phyloP scores from a whole-genome alignment of 1,284 basidiomycete genomes.

The Ganoderma sinense region DNA sequence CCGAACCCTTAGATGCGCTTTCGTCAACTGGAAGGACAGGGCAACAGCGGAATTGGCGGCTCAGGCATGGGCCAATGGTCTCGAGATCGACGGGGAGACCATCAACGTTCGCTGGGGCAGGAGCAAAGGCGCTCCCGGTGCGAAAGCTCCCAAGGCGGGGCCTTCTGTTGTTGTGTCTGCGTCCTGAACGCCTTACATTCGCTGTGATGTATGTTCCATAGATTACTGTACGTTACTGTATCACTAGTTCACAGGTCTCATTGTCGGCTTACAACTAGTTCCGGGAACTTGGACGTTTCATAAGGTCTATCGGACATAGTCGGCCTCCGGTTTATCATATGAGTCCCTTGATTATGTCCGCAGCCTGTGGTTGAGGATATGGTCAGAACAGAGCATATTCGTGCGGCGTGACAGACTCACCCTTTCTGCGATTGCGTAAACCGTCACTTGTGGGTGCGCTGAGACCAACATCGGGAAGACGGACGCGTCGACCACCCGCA shows the following conservation, averaged over 20 bases:
- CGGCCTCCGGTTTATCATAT: neutral
- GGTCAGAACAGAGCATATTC: neutral
- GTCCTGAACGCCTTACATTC: neutral
- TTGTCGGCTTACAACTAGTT: neutral
- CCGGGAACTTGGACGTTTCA: neutral
- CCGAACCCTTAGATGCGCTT: slow-evolving; percentile 78
- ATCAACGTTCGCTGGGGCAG: slow-evolving; percentile 90
- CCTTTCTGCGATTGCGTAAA: slow-evolving; percentile 31
- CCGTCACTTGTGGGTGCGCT: slow-evolving; percentile 41
- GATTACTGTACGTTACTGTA: slow-evolving; percentile 8
- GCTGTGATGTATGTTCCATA: neutral
- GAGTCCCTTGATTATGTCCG: neutral
- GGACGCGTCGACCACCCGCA: slow-evolving; percentile 60
- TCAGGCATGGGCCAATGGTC: slow-evolving; percentile 84
- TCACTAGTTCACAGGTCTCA: slow-evolving; percentile 3
- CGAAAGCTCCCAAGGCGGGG: slow-evolving; percentile 24
- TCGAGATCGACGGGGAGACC: slow-evolving; percentile 84
- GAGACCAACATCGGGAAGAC: slow-evolving; percentile 57
- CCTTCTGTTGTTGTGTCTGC: slow-evolving; percentile 19
- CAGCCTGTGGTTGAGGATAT: neutral
- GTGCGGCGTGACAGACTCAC: slow-evolving; percentile 9
- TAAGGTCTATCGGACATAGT: neutral
- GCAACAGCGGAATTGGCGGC: slow-evolving; percentile 87
- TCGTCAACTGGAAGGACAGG: slow-evolving; percentile 92
- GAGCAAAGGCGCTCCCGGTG: slow-evolving; percentile 50